phyloP scores from a whole-genome alignment of 2,329 filamentous ascomycete species.

The Apiospora marii region DNA sequence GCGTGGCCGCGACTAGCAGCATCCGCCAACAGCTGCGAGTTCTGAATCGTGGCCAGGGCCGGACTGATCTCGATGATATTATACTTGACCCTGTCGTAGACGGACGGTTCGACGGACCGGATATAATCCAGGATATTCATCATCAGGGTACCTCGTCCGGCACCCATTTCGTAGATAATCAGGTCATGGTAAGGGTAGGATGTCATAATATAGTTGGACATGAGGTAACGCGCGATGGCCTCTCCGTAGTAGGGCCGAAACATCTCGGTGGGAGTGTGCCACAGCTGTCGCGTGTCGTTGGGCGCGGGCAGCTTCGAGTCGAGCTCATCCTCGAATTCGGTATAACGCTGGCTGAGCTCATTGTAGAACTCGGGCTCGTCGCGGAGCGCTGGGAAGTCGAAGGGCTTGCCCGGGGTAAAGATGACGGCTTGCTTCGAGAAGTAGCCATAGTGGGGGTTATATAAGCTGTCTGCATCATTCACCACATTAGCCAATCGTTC shows the following conservation, averaged over 20 bases:
- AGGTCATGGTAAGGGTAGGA: slow-evolving; percentile 96
- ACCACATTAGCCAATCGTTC: slow-evolving; percentile 26
- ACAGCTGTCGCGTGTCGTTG: slow-evolving; percentile 84
- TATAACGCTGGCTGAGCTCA: slow-evolving; percentile 80
- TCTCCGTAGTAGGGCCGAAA: slow-evolving; percentile 98
- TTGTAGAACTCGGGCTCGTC: slow-evolving; percentile 88
- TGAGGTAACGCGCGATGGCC: slow-evolving; percentile 93
- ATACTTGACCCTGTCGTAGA: slow-evolving; percentile 93
- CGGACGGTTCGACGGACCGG: slow-evolving; percentile 84
- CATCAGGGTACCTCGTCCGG: slow-evolving; percentile 97
- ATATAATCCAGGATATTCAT: slow-evolving; percentile 98
- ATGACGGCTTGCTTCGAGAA: slow-evolving; percentile 97
- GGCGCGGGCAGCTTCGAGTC: slow-evolving; percentile 73
- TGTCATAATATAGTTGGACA: slow-evolving; percentile 94
- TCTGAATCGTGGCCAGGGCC: slow-evolving; percentile 80
- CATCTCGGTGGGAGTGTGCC: slow-evolving; percentile 98
- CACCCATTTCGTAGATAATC: slow-evolving; percentile 98
- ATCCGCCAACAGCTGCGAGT: slow-evolving; percentile 70
- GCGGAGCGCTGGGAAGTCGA: slow-evolving; percentile 81
- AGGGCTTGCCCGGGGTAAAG: slow-evolving; percentile 90
- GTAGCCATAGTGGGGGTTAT: slow-evolving; percentile 94
- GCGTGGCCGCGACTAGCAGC: slow-evolving; percentile 77
- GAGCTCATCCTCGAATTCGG: slow-evolving; percentile 86
- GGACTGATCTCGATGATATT: slow-evolving; percentile 95
- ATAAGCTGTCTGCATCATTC: slow-evolving; percentile 76